A percentile compares a stretch with the other conserved stretches of the same genome.
Evolutionary conservation across 495 filamentous ascomycete species (phyloP).

Genomic region (Copromyces sp.): DNA sequence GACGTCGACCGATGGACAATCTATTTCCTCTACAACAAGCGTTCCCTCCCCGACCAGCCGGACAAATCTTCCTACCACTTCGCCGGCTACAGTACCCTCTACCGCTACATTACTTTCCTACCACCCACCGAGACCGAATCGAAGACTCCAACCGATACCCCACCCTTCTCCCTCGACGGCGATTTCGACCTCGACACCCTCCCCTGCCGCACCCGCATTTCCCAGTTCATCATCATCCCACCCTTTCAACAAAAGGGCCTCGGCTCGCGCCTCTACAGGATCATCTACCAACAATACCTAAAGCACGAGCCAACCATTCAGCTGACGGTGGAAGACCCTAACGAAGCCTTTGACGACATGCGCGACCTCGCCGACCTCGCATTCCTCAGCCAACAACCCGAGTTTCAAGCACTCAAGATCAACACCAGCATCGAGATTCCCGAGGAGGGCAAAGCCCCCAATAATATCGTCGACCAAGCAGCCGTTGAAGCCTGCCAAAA

Average conservation of each 20-base stretch:
- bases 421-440: conserved; percentile 32
- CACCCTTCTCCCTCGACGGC: conserved; percentile 8
- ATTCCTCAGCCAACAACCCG: conserved; percentile 45
- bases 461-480: conserved; percentile 48
- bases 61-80: conserved; percentile 55
- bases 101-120: conserved; percentile 62
- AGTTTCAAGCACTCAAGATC: conserved; percentile 43
- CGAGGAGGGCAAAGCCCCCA: conserved; percentile 42
- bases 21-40: conserved; percentile 70
- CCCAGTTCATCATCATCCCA: conserved; percentile 89
- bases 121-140: not conserved
- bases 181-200: conserved; percentile 29
- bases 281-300: conserved; percentile 58
- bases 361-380: conserved; percentile 74
- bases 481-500: conserved; percentile 51
- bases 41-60: conserved; percentile 31
- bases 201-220: conserved; percentile 69
- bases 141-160: conserved; percentile 10
- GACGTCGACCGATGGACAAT: conserved; percentile 78
- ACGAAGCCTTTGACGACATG: conserved; percentile 85
- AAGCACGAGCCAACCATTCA: conserved; percentile 56
- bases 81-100: conserved; percentile 79
- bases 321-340: conserved; percentile 92
- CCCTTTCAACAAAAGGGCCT: conserved; percentile 73
- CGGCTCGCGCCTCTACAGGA: conserved; percentile 70